These are phyloP conservation scores for Pythium vanterpoolii DNA, from an alignment of 352 stramenopile genomes.

Conservation along the genomic window DNA sequence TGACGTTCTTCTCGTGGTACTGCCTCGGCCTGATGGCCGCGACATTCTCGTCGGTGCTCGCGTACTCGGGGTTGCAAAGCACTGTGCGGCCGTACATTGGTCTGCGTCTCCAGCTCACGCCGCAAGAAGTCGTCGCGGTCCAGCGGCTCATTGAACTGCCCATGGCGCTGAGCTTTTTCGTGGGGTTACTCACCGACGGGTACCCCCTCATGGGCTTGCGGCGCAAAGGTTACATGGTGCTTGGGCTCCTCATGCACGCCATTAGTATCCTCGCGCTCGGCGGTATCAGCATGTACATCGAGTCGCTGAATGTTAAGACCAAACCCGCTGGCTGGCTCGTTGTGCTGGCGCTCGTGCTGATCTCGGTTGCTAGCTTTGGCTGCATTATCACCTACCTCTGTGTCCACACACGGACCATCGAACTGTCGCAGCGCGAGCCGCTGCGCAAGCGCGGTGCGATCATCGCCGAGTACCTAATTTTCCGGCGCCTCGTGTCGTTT, in stretches of 20 bases:
- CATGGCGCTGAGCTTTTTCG: slow-evolving; percentile 33
- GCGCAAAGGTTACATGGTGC: slow-evolving; percentile 36
- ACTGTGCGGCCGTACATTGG: slow-evolving; percentile 19
- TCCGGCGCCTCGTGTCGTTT: slow-evolving; percentile 27
- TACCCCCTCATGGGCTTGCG: slow-evolving; percentile 30
- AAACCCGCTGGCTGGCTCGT: slow-evolving; percentile 17
- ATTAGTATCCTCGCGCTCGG: slow-evolving; percentile 18
- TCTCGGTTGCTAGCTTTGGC: slow-evolving; percentile 28
- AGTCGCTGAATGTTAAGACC: slow-evolving; percentile 2
- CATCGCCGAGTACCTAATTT: slow-evolving; percentile 33
- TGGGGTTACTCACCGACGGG: slow-evolving; percentile 32
- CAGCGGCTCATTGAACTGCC: slow-evolving; percentile 31
- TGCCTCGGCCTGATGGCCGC: slow-evolving; percentile 23
- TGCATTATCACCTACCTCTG: slow-evolving; percentile 46
- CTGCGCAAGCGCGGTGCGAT: slow-evolving; percentile 28
- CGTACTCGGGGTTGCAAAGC: slow-evolving; percentile 20
- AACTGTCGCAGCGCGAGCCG: slow-evolving; percentile 39
- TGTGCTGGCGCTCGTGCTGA: slow-evolving; percentile 27
- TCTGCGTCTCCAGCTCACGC: slow-evolving; percentile 15
- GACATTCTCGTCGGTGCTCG: slow-evolving; percentile 24
- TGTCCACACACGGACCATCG: slow-evolving; percentile 37
- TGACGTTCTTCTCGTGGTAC: slow-evolving; percentile 31
- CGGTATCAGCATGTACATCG: slow-evolving; percentile 22
- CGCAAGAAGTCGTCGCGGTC: slow-evolving; percentile 22
- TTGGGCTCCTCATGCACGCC: slow-evolving; percentile 27